phyloP scores from a whole-genome alignment of 2,329 filamentous ascomycete genomes.

The Cytospora leucostoma region DNA sequence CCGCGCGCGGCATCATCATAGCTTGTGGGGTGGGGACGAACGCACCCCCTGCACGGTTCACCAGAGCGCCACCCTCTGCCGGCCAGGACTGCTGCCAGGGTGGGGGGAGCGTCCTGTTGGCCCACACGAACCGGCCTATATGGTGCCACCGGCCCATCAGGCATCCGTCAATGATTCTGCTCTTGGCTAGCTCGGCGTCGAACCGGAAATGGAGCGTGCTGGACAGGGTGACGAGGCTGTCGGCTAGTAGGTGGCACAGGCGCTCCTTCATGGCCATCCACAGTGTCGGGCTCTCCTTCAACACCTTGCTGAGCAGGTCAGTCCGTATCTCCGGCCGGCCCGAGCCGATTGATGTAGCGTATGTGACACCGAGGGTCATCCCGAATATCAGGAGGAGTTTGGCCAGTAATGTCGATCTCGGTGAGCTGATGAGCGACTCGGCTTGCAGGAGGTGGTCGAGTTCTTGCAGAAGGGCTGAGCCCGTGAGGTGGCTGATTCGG shows the following conservation, averaged over 20 bases:
- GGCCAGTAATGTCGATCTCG: constrained; percentile 6
- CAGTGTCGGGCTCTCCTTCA: neutral
- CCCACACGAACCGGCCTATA: constrained; percentile 8
- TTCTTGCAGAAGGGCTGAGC: constrained; percentile 12
- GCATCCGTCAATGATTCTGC: constrained; percentile 4
- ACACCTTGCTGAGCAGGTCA: constrained; percentile 1
- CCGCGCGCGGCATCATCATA: constrained; percentile 3
- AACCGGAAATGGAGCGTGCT: neutral
- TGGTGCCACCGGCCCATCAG: constrained; percentile 15
- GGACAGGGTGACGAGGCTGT: neutral
- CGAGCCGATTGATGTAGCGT: neutral
- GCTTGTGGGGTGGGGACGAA: constrained; percentile 1
- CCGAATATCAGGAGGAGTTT: constrained; percentile 11
- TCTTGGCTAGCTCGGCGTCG: neutral
- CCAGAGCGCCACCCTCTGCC: neutral
- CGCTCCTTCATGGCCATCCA: constrained; percentile 4
- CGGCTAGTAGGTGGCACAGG: constrained; percentile 16
- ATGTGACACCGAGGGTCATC: constrained; percentile 11
- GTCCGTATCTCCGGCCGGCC: neutral
- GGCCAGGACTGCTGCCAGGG: constrained; percentile 1
- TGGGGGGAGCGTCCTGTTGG: constrained; percentile 7
- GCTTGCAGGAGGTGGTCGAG: constrained; percentile 3
- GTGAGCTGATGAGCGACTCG: neutral
- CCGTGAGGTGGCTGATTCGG: constrained; percentile 4
- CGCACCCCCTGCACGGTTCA: neutral